Conservation (phyloP, 2,329 filamentous ascomycete species). For the Arthrinium puccinioides region DNA sequence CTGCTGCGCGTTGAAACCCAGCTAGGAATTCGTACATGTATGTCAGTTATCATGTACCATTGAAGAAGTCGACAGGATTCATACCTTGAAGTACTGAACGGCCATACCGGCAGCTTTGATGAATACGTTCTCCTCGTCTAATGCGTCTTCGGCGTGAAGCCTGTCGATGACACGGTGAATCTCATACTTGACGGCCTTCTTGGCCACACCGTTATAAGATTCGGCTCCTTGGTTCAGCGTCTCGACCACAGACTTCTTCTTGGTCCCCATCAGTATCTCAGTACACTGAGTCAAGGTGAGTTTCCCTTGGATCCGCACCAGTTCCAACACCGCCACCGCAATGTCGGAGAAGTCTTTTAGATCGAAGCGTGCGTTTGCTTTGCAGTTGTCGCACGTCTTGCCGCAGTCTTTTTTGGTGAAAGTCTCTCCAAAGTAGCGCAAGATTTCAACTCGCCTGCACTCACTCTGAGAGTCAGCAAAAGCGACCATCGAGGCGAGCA, state of each 20-base stretch:
- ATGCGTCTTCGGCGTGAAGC: slow-evolving; percentile 64
- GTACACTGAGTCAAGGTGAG: slow-evolving; percentile 74
- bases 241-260: slow-evolving; percentile 46
- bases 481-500: slow-evolving; percentile 77
- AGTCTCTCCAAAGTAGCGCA: slow-evolving; percentile 88
- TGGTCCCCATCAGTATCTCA: slow-evolving; percentile 70
- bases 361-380: slow-evolving; percentile 62
- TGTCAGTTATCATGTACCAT: neutral
- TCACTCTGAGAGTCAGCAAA: slow-evolving; percentile 87
- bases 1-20: slow-evolving; percentile 31
- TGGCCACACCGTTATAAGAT: slow-evolving; percentile 61
- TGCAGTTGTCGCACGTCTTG: slow-evolving; percentile 83
- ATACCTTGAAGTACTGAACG: slow-evolving; percentile 64
- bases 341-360: slow-evolving; percentile 69
- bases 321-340: slow-evolving; percentile 61
- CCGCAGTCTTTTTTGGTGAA: slow-evolving; percentile 69
- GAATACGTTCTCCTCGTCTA: slow-evolving; percentile 63
- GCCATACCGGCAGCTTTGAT: slow-evolving; percentile 59
- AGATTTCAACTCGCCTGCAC: slow-evolving; percentile 79
- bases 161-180: slow-evolving; percentile 78
- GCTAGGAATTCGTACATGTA: slow-evolving; percentile 23
- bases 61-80: slow-evolving; percentile 22
- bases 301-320: slow-evolving; percentile 55
- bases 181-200: slow-evolving; percentile 64
- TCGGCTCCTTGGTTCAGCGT: slow-evolving; percentile 37